Base-by-base conservation (phyloP, 768 basidiomycete genomes). In the Termitomyces sp. region DNA sequence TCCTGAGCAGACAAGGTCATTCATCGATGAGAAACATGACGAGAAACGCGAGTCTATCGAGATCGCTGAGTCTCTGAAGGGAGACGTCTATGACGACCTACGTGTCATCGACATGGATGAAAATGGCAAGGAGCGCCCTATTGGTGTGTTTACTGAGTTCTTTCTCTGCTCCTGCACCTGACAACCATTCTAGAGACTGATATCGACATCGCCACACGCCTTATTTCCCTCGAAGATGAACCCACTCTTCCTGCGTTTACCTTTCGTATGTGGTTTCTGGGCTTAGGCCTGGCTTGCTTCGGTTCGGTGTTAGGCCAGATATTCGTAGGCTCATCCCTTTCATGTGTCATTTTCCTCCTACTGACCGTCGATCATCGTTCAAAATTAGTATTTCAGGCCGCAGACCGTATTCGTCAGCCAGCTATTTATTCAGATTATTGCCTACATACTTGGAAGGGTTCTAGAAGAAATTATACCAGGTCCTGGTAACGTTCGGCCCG, bases 251-350 rank as follows among this genome's bases (percentile, higher is more conserved):
- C 75, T 0, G 70, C 74, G 0, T 77, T 79, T 59, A 84, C 83
- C 0, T 82, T 85, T 69, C 71, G 83, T 16, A 78, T 82, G 64
- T 78, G 80, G 75, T 76, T 84, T 67, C 72, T 84, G 1, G 79
- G 79, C 37, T 62, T 83, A 16, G 83, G 82, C 10, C 72, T 84
- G 18, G 76, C 81, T 9, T 79, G 80, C 58, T 85, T 85, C 64
- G 82, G 81, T 57, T 75, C 72, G 41, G 82, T 83, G 4, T 68
- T 79, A 5, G 71, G 77, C 2, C 77, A 80, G 57, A 79, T 81
- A 28, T 80, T 81, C 63, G 77, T 78, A 60, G 20, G 76, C 54
- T 8, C 24, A 26, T 34, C 3, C 24, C 20, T 28, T 33, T 16
- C n/a, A 5, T 4, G 12, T 24, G 26, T 26, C 28, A 34, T 3